Conservation (phyloP, 2,329 filamentous ascomycete genomes). For the Pleomassaria siparia region DNA sequence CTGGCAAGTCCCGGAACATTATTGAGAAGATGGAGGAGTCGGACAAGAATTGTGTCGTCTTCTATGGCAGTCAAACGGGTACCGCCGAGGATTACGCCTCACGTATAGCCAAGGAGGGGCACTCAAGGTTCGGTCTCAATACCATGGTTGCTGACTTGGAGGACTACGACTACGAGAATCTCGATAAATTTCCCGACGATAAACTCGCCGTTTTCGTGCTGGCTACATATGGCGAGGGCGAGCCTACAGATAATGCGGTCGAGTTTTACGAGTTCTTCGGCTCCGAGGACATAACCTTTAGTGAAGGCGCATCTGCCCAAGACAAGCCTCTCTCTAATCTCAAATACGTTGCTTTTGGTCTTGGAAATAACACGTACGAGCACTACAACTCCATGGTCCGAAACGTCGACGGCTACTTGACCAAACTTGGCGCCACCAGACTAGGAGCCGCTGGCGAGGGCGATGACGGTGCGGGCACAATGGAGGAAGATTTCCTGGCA, state of each 20-base stretch:
- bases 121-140: slow-evolving; percentile 91
- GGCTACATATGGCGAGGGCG: slow-evolving; percentile 96
- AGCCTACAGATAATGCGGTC: slow-evolving; percentile 97
- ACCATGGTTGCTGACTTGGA: slow-evolving; percentile 98
- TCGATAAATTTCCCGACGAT: slow-evolving; percentile 84
- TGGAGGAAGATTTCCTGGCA: slow-evolving; percentile 98
- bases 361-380: slow-evolving; percentile 99
- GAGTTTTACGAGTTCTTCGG: slow-evolving; percentile 98
- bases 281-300: slow-evolving; percentile 78
- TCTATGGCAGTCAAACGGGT: slow-evolving; percentile 97
- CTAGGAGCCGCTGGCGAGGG: slow-evolving; percentile 91
- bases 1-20: slow-evolving; percentile 86
- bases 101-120: slow-evolving; percentile 93
- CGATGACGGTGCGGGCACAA: slow-evolving; percentile 95
- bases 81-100: slow-evolving; percentile 98
- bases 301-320: slow-evolving; percentile 61
- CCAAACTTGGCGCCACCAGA: slow-evolving; percentile 78
- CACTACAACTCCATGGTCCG: slow-evolving; percentile 99
- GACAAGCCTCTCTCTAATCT: slow-evolving; percentile 78
- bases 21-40: slow-evolving; percentile 94
- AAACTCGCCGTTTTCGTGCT: slow-evolving; percentile 94
- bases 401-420: slow-evolving; percentile 78
- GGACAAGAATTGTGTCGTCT: slow-evolving; percentile 95
- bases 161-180: slow-evolving; percentile 94
- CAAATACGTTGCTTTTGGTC: slow-evolving; percentile 91